Base-by-base conservation (phyloP, 345 rosid genomes). In the Dipteronia dyeriana region DNA sequence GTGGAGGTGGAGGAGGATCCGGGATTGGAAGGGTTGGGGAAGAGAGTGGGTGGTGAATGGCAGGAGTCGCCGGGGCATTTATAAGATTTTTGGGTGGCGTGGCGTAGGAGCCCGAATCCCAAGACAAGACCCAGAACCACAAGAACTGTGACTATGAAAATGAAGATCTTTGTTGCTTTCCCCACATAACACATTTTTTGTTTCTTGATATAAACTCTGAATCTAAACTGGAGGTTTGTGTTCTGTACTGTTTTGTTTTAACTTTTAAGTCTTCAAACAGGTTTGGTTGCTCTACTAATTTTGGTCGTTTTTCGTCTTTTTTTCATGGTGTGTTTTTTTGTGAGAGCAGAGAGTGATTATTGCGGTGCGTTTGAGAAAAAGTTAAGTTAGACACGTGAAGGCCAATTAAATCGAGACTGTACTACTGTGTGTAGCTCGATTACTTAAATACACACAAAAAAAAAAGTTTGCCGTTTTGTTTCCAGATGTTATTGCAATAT, bases 131-230 rank as follows among this genome's bases (percentile, higher is more conserved):
- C 93, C 71, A 89, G 81, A 83, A 91, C 94, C 14, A 87, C 86
- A 57, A 85, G 62, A 73, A 86, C 95, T 17, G 92, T 89, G 60
- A 91, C 94, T 34, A 92, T 82, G 97, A 95, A 95, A 76, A 95
- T 91, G 88, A 95, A 95, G 91, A 95, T 95, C 92, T 93, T 95
- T 77, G 99, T 95, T 69, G 99, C 99, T 88, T 95, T 93, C 63
- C 99, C 99, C 62, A 93, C 94, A 81, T 93, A 95, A 82, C 97
- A 93, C 94, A 95, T 87, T 75, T 75, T 79, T 84, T 17, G 38
- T 86, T 74, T 79, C 79, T 13, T 34, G 22, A 56, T 31, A 3
- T 41, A 4, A 34, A 20, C 31, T 75, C 78, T 34, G 59, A 62
- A 71, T 73, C 81, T 70, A 79, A 68, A 62, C 68, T 41, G 53